Base-by-base conservation (phyloP, 805 yeast species). In the Cyberlindnera americana region DNA sequence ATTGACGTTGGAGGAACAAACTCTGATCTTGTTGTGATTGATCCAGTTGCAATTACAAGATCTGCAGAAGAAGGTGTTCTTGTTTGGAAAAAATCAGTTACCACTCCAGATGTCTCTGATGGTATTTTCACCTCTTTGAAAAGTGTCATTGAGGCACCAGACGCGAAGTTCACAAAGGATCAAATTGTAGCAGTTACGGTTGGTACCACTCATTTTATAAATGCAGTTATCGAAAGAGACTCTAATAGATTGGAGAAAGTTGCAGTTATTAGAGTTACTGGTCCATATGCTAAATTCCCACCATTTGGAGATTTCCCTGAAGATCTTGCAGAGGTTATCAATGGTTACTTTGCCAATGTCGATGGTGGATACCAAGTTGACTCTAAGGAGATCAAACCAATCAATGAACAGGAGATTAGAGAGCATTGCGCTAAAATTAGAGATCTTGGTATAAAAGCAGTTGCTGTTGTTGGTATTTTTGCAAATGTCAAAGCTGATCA, bases 1-100 rank as follows among this genome's bases (percentile, higher is more conserved):
- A 67, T 71, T 12, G 76, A 72, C 55, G 75, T 71, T 24, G 75
- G 76, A 18, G 76, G 76, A 10, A 72, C 76, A 15, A 70, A 70
- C 55, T 67, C 75, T 1, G 75, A 72, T 49, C 58, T 70, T 12
- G 75, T 70, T 12, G 49, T 72, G n/a, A 39, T 70, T 5, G 69
- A 71, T 39, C 73, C 75, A 6, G 38, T 53, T 13, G 27, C 36
- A 9, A 41, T 60, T 16, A 23, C 47, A 1, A 31, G 46, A 6
- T 45, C 48, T 1, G 38, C 46, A 37, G 52, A 61, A 35, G n/a
- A n/a, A n/a, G 73, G 72, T 4, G 66, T 70, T 3, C 24, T 69
- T 14, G 54, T 67, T 3, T 69, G 62, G 64, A 56, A 69, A 44
- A 71, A 71, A 46, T 52, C 69, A 13, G 59, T 59, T 24, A 70